These are phyloP conservation scores for Saururus chinensis DNA, from an alignment of 164 flowering plant species.

Conservation along the genomic window DNA sequence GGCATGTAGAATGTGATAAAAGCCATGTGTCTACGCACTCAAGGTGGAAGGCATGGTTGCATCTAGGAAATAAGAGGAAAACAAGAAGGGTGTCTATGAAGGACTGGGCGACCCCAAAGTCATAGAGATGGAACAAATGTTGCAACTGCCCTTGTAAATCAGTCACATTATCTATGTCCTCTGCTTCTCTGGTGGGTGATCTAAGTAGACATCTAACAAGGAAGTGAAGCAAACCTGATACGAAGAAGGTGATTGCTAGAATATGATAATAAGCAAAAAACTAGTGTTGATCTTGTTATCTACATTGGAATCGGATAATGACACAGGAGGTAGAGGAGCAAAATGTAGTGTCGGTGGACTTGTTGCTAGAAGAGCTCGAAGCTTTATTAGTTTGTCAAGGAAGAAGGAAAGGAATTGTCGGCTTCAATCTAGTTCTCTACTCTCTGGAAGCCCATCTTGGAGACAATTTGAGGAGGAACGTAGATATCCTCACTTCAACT, in stretches of 20 bases:
- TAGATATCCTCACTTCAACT: too few relatives aligned
- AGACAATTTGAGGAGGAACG: too few relatives aligned
- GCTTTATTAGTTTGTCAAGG: slow-evolving; percentile 14
- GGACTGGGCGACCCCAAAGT: slow-evolving; percentile 88
- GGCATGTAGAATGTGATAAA: slow-evolving; percentile 92
- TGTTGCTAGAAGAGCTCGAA: slow-evolving; percentile 19
- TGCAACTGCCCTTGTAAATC: slow-evolving; percentile 90
- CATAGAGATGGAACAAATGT: slow-evolving; percentile 87
- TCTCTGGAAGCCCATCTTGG: too few relatives aligned
- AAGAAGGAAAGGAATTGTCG: not conserved
- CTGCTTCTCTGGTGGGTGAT: slow-evolving; percentile 41
- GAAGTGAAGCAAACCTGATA: slow-evolving; percentile 83
- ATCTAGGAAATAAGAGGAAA: slow-evolving; percentile 75
- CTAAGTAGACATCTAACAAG: slow-evolving; percentile 64
- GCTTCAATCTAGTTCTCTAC: too few relatives aligned
- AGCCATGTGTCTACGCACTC: slow-evolving; percentile 98
- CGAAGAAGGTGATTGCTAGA: slow-evolving; percentile 75
- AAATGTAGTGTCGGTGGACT: slow-evolving; percentile 2
- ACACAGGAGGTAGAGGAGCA: slow-evolving; percentile 11
- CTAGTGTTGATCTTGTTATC: slow-evolving; percentile 65
- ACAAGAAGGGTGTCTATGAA: slow-evolving; percentile 85
- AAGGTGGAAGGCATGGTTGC: slow-evolving; percentile 95
- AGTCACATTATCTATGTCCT: slow-evolving; percentile 47
- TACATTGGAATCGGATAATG: slow-evolving; percentile 12
- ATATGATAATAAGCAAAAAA: slow-evolving; percentile 60